A percentile compares a stretch with the other conserved stretches of the same genome.
Evolutionary conservation across 2,329 filamentous ascomycete species (phyloP).

Genomic region (Hypomyces rosellus): DNA sequence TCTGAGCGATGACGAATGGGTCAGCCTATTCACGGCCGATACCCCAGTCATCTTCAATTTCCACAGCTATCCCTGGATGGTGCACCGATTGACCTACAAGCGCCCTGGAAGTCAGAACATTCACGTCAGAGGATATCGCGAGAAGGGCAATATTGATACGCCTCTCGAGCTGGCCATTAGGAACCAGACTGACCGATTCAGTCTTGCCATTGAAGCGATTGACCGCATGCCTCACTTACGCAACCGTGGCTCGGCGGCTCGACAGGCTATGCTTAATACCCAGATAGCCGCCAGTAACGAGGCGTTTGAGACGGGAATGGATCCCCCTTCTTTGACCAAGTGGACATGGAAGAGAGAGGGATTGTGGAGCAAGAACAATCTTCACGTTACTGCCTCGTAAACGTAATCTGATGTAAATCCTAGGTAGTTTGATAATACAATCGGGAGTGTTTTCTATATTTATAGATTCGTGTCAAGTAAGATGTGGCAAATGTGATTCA

Average conservation of each 20-base stretch:
- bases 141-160: slow-evolving; percentile 81
- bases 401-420: too few species aligned
- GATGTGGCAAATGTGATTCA: too few species aligned
- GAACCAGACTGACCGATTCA: slow-evolving; percentile 72
- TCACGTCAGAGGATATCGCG: slow-evolving; percentile 71
- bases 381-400: too few species aligned
- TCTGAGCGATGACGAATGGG: slow-evolving; percentile 59
- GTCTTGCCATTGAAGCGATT: slow-evolving; percentile 69
- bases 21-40: slow-evolving; percentile 63
- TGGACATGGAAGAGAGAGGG: slow-evolving; percentile 57
- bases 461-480: not conserved
- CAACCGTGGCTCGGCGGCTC: slow-evolving; percentile 55
- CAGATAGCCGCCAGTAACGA: slow-evolving; percentile 58
- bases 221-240: slow-evolving; percentile 57
- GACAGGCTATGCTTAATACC: slow-evolving; percentile 58
- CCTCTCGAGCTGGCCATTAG: slow-evolving; percentile 72
- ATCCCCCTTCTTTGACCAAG: slow-evolving; percentile 57
- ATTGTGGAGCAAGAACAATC: slow-evolving; percentile 23
- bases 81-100: slow-evolving; percentile 71
- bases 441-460: not conserved
- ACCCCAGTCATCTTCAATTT: slow-evolving; percentile 77
- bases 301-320: slow-evolving; percentile 64
- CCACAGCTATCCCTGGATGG: slow-evolving; percentile 76
- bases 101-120: slow-evolving; percentile 61
- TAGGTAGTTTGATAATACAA: not conserved